phyloP scores from a whole-genome alignment of 306 rosid genomes.

The Gastrolobium bilobum region DNA sequence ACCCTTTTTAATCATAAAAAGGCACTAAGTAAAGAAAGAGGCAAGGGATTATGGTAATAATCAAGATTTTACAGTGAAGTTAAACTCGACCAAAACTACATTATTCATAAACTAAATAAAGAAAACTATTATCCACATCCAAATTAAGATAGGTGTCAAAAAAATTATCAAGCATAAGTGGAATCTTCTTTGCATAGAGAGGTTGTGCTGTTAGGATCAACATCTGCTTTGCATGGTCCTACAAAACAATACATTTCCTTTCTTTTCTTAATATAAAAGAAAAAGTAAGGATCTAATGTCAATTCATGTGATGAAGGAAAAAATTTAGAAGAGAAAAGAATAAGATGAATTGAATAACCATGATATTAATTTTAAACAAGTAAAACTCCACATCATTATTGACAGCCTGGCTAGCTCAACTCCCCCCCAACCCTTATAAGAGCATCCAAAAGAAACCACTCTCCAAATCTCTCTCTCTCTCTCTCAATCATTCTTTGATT shows the following conservation, averaged over 20 bases:
- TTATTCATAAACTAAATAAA: not conserved
- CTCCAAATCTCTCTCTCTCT: slow-evolving; percentile 55
- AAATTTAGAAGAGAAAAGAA: slow-evolving; percentile 38
- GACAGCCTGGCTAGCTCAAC: slow-evolving; percentile 52
- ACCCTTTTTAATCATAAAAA: slow-evolving; percentile 48
- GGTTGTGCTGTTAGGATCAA: slow-evolving; percentile 57
- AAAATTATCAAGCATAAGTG: slow-evolving; percentile 5
- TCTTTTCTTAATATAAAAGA: slow-evolving; percentile 56
- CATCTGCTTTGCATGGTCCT: slow-evolving; percentile 64
- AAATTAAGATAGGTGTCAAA: not conserved
- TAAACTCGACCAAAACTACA: not conserved
- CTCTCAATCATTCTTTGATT: slow-evolving; percentile 67
- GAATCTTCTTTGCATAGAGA: slow-evolving; percentile 42
- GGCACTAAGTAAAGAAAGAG: slow-evolving; percentile 18
- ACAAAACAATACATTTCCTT: slow-evolving; percentile 53
- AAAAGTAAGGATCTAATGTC: slow-evolving; percentile 85
- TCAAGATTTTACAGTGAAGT: slow-evolving; percentile 25
- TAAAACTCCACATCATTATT: slow-evolving; percentile 58
- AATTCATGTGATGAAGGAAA: slow-evolving; percentile 61
- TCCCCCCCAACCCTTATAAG: slow-evolving; percentile 60
- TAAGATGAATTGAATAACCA: slow-evolving; percentile 45
- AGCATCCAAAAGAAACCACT: slow-evolving; percentile 54
- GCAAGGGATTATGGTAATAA: not conserved
- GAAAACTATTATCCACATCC: not conserved
- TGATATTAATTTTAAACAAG: slow-evolving; percentile 43